These are phyloP conservation scores for Globisporangium echinulatum DNA, from an alignment of 352 stramenopile species.

Conservation along the genomic window DNA sequence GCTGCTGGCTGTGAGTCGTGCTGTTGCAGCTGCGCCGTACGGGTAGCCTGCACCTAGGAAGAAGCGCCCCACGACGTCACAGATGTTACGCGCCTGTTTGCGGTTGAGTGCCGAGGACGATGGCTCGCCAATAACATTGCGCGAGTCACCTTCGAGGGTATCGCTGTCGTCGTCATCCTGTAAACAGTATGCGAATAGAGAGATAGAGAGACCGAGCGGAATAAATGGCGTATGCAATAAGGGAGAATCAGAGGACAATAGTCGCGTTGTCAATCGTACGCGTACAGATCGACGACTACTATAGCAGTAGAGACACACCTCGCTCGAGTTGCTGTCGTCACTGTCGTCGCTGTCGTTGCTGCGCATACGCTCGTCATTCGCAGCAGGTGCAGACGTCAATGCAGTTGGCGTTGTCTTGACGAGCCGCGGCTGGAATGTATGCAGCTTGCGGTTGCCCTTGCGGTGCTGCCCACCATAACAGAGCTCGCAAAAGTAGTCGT, in stretches of 20 bases:
- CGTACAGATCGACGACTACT: background rate
- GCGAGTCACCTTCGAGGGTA: slow-evolving; percentile 34
- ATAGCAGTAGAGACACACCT: slow-evolving; percentile 3
- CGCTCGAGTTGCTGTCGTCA: slow-evolving; percentile 10
- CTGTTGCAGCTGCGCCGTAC: background rate
- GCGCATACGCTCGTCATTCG: background rate
- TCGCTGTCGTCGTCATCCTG: slow-evolving; percentile 26
- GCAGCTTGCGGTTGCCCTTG: slow-evolving; percentile 68
- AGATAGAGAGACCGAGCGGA: background rate
- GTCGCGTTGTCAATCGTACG: background rate
- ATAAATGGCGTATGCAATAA: background rate
- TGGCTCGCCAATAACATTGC: slow-evolving; percentile 19
- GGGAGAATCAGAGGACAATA: too few species aligned
- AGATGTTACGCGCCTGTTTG: slow-evolving; percentile 65
- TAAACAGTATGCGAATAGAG: background rate
- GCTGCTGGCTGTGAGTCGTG: too few species aligned
- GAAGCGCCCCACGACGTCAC: slow-evolving; percentile 85
- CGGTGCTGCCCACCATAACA: slow-evolving; percentile 81
- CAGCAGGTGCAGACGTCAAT: background rate
- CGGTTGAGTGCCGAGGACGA: slow-evolving; percentile 26
- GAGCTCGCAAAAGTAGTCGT: slow-evolving; percentile 85
- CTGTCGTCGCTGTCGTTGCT: slow-evolving; percentile 15
- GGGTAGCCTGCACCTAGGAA: slow-evolving; percentile 65
- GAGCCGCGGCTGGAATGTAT: slow-evolving; percentile 74
- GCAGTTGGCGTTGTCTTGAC: background rate